Conservation (phyloP, 1,284 basidiomycete species). For the Testicularia cyperi region DNA sequence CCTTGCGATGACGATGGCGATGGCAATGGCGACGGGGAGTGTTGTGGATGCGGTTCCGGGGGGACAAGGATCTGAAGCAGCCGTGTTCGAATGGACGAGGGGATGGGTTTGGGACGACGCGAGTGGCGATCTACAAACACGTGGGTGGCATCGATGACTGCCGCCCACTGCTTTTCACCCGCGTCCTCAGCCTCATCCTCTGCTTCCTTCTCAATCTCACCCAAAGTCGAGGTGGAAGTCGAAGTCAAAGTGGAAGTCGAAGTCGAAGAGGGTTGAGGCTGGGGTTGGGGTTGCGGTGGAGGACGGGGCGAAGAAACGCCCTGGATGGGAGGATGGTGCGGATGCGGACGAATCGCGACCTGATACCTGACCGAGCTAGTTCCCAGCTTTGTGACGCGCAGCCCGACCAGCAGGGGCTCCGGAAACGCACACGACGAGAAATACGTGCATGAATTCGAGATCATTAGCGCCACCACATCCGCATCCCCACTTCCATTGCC, state of each 20-base stretch:
- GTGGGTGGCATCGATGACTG: slow-evolving; percentile 35
- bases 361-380: slow-evolving; percentile 36
- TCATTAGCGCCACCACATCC: slow-evolving; percentile 40
- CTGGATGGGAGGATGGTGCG: too few relatives aligned
- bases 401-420: slow-evolving; percentile 8
- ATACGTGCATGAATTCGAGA: slow-evolving; percentile 35
- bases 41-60: too few relatives aligned
- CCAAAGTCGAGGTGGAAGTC: too few relatives aligned
- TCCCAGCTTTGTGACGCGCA: slow-evolving; percentile 32
- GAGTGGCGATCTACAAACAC: slow-evolving; percentile 38
- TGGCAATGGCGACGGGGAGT: too few relatives aligned
- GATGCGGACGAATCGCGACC: slow-evolving; percentile 17
- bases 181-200: slow-evolving; percentile 2
- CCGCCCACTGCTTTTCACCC: slow-evolving; percentile 5
- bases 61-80: slow-evolving; percentile 6
- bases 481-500: too few relatives aligned
- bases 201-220: background rate
- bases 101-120: slow-evolving; percentile 30
- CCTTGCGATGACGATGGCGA: too few relatives aligned
- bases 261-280: too few relatives aligned
- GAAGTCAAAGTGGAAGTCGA: background rate
- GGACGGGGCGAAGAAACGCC: background rate
- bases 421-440: slow-evolving; percentile 43
- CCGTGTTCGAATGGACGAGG: slow-evolving; percentile 1
- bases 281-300: background rate